phyloP scores from a whole-genome alignment of 495 filamentous ascomycete species.

The Podospora comata region DNA sequence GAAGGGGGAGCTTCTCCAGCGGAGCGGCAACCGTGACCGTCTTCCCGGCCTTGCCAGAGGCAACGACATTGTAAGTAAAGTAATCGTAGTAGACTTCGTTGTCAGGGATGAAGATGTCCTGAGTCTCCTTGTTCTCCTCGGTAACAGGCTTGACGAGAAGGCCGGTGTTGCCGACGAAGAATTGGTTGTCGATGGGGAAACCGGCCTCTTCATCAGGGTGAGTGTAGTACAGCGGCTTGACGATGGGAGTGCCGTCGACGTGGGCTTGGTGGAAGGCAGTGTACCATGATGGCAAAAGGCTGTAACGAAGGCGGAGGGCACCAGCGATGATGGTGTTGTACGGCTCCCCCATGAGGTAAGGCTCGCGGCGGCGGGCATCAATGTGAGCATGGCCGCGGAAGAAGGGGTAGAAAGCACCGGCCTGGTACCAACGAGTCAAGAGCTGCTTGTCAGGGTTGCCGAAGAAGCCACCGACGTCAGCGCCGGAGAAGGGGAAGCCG shows the following conservation, averaged over 20 bases:
- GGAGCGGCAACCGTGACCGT: conserved; percentile 67
- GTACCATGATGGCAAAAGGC: conserved; percentile 91
- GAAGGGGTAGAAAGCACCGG: conserved; percentile 96
- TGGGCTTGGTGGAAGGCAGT: conserved; percentile 91
- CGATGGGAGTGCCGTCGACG: conserved; percentile 76
- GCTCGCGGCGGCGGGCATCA: conserved; percentile 88
- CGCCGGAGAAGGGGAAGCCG: conserved; percentile 90
- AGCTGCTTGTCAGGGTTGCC: conserved; percentile 92
- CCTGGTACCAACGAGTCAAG: conserved; percentile 91
- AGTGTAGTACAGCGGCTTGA: conserved; percentile 86
- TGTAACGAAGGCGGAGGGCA: conserved; percentile 83
- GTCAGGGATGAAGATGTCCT: conserved; percentile 82
- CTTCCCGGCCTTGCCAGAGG: conserved; percentile 59
- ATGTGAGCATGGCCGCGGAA: conserved; percentile 98
- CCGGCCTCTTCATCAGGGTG: conserved; percentile 84
- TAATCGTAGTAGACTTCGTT: conserved; percentile 91
- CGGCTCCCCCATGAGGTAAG: conserved; percentile 81
- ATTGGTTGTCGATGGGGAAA: conserved; percentile 86
- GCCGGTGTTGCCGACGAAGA: conserved; percentile 84
- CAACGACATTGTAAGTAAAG: conserved; percentile 74
- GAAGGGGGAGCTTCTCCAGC: conserved; percentile 76
- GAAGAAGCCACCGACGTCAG: conserved; percentile 97
- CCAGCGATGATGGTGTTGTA: conserved; percentile 82
- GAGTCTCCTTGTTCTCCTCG: conserved; percentile 64
- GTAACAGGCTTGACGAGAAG: conserved; percentile 86